Percentiles rank a stretch among this genome's conserved stretches.
Evolutionary conservation across 176 grass and related monocot genomes (phyloP).

Genomic region (Avena sativa): DNA sequence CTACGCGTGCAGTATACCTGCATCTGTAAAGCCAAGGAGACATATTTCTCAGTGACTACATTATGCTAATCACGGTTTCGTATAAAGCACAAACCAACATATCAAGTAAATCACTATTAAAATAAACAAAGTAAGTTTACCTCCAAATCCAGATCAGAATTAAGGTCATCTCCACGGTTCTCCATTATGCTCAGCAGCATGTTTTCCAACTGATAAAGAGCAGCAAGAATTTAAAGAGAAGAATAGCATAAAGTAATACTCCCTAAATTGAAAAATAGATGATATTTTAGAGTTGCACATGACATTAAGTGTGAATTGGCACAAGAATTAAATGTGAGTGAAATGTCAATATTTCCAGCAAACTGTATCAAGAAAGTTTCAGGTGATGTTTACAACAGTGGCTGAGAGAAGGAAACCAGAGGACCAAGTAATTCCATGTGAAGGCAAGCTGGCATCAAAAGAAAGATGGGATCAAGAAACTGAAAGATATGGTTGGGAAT

Average conservation of each 20-base stretch:
- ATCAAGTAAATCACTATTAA: neutral
- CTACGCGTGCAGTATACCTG: neutral
- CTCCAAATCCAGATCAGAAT: neutral
- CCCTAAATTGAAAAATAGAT: neutral
- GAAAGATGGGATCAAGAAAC: too few relatives aligned
- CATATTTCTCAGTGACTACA: neutral
- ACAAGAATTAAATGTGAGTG: neutral
- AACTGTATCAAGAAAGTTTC: neutral
- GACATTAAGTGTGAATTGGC: neutral
- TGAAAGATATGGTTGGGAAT: too few relatives aligned
- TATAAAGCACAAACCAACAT: neutral
- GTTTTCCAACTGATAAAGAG: neutral
- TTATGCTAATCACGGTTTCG: neutral
- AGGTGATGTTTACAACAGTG: neutral
- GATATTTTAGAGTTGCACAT: neutral
- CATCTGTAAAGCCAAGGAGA: neutral
- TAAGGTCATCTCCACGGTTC: neutral
- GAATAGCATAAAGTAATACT: neutral
- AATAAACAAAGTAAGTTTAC: neutral
- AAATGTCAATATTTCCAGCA: slow-evolving; percentile 1
- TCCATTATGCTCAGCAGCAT: neutral
- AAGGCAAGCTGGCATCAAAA: too few relatives aligned
- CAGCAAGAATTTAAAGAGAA: neutral
- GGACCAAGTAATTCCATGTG: too few relatives aligned
- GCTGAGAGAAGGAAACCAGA: too few relatives aligned